Evolutionary conservation across 1,284 basidiomycete species (phyloP).

Genomic region (Apiotrichum veenhuisii): DNA sequence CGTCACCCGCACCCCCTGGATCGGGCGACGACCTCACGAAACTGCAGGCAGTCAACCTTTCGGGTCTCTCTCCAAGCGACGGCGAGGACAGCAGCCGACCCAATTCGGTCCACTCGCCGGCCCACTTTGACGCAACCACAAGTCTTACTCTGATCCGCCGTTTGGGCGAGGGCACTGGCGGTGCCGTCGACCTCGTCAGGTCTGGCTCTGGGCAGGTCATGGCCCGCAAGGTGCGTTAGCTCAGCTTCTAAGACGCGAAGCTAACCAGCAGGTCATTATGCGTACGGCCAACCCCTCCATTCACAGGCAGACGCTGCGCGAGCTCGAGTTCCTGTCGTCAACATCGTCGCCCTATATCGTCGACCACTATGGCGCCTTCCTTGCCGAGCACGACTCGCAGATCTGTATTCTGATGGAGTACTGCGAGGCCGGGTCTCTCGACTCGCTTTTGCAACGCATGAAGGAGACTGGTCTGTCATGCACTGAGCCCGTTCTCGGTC

Average conservation of each 20-base stretch:
- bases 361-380: constrained; percentile 89
- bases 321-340: constrained; percentile 82
- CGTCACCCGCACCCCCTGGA: neutral
- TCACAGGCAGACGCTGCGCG: constrained; percentile 82
- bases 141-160: constrained; percentile 65
- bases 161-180: constrained; percentile 92
- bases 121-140: neutral
- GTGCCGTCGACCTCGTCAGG: constrained; percentile 86
- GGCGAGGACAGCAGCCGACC: constrained; percentile 2
- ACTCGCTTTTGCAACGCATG: constrained; percentile 80
- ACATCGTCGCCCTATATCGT: constrained; percentile 86
- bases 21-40: constrained; percentile 7
- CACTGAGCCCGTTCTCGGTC: constrained; percentile 85
- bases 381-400: constrained; percentile 84
- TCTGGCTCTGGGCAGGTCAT: constrained; percentile 64
- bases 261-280: constrained; percentile 66
- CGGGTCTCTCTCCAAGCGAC: neutral
- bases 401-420: constrained; percentile 96
- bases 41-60: neutral
- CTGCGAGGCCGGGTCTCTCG: constrained; percentile 77
- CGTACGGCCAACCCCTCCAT: constrained; percentile 85
- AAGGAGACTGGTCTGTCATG: constrained; percentile 73
- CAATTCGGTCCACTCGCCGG: neutral
- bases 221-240: constrained; percentile 70
- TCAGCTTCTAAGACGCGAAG: neutral